Evolutionary conservation across 495 filamentous ascomycete species (phyloP).

Genomic region (Penicillium desertorum): DNA sequence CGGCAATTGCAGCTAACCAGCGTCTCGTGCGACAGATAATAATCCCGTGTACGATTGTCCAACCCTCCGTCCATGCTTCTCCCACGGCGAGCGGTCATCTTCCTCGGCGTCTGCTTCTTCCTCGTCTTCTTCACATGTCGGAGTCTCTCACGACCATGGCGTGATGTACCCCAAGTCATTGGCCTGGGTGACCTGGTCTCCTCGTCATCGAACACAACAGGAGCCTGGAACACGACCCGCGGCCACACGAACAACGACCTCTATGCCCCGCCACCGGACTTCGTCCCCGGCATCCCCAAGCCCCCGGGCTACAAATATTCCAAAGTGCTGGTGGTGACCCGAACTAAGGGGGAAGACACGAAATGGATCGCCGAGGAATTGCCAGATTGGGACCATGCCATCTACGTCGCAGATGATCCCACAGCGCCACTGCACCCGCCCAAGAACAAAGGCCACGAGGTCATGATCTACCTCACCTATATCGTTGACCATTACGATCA

Average conservation of each 20-base stretch:
- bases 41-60: conserved; percentile 14
- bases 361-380: conserved; percentile 59
- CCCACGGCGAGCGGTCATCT: conserved; percentile 37
- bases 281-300: conserved; percentile 42
- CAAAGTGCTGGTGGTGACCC: conserved; percentile 58
- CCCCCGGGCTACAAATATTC: conserved; percentile 46
- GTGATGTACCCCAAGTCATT: conserved; percentile 35
- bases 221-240: conserved; percentile 28
- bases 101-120: conserved; percentile 42
- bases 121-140: conserved; percentile 32
- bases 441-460: conserved; percentile 75
- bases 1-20: conserved; percentile 8
- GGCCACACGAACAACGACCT: conserved; percentile 21
- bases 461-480: conserved; percentile 71
- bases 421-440: conserved; percentile 61
- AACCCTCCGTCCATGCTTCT: conserved; percentile 36
- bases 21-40: conserved; percentile 15
- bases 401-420: conserved; percentile 66
- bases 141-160: conserved; percentile 37
- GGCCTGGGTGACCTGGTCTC: conserved; percentile 38
- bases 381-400: conserved; percentile 56
- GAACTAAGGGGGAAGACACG: conserved; percentile 55
- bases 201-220: conserved; percentile 19
- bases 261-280: conserved; percentile 39
- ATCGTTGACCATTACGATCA: conserved; percentile 70